A percentile compares a stretch with the other conserved stretches of the same genome.
Evolutionary conservation across 225 moss, liverwort and hornwort genomes (phyloP).

Genomic region (Physcomitrellopsis africana): DNA sequence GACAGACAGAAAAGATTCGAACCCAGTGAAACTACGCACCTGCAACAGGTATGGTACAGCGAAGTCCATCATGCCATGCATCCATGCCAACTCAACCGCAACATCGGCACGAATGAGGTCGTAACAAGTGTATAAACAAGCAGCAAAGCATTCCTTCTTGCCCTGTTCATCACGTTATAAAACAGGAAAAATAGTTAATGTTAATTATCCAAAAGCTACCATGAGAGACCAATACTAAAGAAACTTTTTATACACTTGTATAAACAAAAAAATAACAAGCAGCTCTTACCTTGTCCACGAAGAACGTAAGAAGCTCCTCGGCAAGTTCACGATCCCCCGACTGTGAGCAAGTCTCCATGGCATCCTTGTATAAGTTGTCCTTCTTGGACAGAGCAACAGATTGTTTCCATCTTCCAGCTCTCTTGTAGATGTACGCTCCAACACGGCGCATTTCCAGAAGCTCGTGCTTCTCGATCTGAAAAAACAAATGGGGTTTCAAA

Average conservation of each 20-base stretch:
- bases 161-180: constrained; percentile 46
- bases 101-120: constrained; percentile 91
- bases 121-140: constrained; percentile 87
- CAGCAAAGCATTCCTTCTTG: constrained; percentile 87
- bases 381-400: constrained; percentile 91
- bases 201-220: neutral
- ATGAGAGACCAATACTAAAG: neutral
- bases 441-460: constrained; percentile 87
- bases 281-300: constrained; percentile 68
- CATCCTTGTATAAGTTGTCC: constrained; percentile 87
- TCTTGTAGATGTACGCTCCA: constrained; percentile 89
- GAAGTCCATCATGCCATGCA: constrained; percentile 86
- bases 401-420: constrained; percentile 89
- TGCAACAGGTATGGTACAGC: constrained; percentile 76
- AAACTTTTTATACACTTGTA: neutral
- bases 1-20: neutral
- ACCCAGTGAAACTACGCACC: constrained; percentile 41
- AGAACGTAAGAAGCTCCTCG: constrained; percentile 80
- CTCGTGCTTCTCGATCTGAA: constrained; percentile 87
- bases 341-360: constrained; percentile 90
- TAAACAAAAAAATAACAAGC: neutral
- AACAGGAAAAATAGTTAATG: neutral
- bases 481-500: neutral
- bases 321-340: constrained; percentile 88
- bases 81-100: constrained; percentile 87